Evolutionary conservation across 1,284 basidiomycete genomes (phyloP), one percentile per base, ranked within the genome.

Genomic region (Neonothopanus nambi): DNA sequence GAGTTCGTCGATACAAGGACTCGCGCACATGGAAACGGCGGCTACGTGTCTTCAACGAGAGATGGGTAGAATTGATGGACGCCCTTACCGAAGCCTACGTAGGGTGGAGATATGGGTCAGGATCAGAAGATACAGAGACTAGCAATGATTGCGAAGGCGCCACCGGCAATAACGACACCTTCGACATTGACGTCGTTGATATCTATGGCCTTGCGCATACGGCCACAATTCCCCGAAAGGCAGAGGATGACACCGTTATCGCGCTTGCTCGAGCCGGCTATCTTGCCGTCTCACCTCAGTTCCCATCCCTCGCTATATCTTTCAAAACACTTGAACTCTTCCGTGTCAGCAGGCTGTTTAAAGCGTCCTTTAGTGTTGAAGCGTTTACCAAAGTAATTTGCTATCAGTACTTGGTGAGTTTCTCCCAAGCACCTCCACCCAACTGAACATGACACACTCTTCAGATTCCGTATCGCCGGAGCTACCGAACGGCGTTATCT

Each of bases 301-400:
- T 26, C 8, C 48, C 39, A 3, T 50, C 48, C 8, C 23, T 50
- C 15, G 48, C 39, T 5, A 20, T 50, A 12, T 40, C 48, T 17
- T 30, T 50, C 6, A 23, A 38, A 15, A 50, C 39, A 11, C 39
- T 50, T 2, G 23, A 50, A 20, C 28, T 50, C 7, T 33, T 41
- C 11, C 30, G 41, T 21, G 20, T 23, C 17, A 36, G 30, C 9
- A 17, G 48, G 18, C 18, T 50, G 3, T 50, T 50, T 23, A 41
- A 50, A 28, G 13, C 48, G 28, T 41, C 15, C 3, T 33, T 50
- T 18, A 50, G 48, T 28, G 21, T 50, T 18, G 48, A 50, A 33
- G 36, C 38, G 5, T 50, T 50, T 41, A 28, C 48, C 5, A 40
- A 41, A 42, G 28, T 35, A 2, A 9, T 50, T 8, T 50, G 48